A percentile compares a stretch with the other conserved stretches of the same genome.
Evolutionary conservation across 306 rosid genomes (phyloP).

Genomic region (Lablab purpureus): DNA sequence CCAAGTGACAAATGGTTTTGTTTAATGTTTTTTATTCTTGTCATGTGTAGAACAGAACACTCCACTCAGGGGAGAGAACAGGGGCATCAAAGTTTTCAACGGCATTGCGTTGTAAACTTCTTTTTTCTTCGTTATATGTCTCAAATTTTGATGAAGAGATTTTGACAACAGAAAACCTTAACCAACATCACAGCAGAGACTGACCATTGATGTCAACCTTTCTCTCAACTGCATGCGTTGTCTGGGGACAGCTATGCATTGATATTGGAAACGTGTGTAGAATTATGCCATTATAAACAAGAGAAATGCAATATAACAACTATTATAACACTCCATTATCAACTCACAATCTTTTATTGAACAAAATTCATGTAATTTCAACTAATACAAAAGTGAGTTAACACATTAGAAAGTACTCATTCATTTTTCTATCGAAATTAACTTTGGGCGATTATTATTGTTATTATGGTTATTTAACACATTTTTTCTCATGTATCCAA

Average conservation of each 20-base stretch:
- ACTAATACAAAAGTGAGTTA: not conserved
- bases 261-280: not conserved
- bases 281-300: not conserved
- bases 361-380: not conserved
- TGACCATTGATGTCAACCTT: not conserved
- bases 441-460: not conserved
- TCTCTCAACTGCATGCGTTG: slow-evolving; percentile 12
- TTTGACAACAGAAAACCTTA: slow-evolving; percentile 6
- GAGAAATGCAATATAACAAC: not conserved
- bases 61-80: not conserved
- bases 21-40: slow-evolving; percentile 16
- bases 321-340: not conserved
- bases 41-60: slow-evolving; percentile 4
- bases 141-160: not conserved
- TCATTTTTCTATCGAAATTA: not conserved
- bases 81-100: not conserved
- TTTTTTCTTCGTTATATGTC: not conserved
- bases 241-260: slow-evolving; percentile 12
- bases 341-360: not conserved
- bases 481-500: not conserved
- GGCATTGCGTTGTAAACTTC: not conserved
- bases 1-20: not conserved
- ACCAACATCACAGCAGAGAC: slow-evolving; percentile 18
- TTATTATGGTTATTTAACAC: not conserved
- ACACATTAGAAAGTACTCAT: not conserved